Evolutionary conservation across 139 green algal species (phyloP), one percentile per base, ranked within the genome.

Genomic region (Chlamydomonas sphaeroides): DNA sequence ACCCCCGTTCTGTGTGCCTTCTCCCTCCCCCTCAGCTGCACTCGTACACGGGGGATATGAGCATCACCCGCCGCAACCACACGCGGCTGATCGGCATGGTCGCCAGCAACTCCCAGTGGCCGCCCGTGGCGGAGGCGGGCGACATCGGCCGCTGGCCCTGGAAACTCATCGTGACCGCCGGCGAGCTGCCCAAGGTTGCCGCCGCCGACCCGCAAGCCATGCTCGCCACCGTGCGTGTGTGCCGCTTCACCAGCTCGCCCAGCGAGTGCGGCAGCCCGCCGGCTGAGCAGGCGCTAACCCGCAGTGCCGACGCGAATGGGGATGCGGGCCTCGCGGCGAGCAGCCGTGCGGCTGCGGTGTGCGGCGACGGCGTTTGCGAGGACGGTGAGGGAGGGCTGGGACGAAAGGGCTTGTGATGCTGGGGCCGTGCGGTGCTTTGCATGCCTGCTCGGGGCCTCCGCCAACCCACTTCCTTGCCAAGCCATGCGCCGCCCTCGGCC

Each of bases 141-240:
- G n/a, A n/a, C n/a, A n/a, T n/a, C n/a, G n/a, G n/a, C n/a, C n/a
- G 3, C 30, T 75, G 41, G 42, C 68, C 68, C 68, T 75, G 68
- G 68, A 10, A 17, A 3, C 42, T 75, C 28, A 28, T 75, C 30
- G 68, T 59, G 42, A 14, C 33, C 36, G 42, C 42, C 5, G 28
- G 38, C 30, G 20, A 5, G 14, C 61, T 42, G 41, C 68, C 68
- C 8, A 20, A 15, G 0, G 14, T n/a, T 42, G 7, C 28, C 28
- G 17, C 11, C 30, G 17, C 28, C 42, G 28, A 15, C 23, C 20
- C 39, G 68, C 28, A 38, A 0, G 42, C 4, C 42, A 61, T 75
- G 68, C 17, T 39, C 15, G 68, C 68, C 8, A 59, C 41, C 23
- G 68, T 38, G 59, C 59, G 38, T 30, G 59, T 66, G 1, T 75